Evolutionary conservation across 2,329 filamentous ascomycete genomes (phyloP), one percentile per base, ranked within the genome.

Genomic region (Thelonectria blattea): DNA sequence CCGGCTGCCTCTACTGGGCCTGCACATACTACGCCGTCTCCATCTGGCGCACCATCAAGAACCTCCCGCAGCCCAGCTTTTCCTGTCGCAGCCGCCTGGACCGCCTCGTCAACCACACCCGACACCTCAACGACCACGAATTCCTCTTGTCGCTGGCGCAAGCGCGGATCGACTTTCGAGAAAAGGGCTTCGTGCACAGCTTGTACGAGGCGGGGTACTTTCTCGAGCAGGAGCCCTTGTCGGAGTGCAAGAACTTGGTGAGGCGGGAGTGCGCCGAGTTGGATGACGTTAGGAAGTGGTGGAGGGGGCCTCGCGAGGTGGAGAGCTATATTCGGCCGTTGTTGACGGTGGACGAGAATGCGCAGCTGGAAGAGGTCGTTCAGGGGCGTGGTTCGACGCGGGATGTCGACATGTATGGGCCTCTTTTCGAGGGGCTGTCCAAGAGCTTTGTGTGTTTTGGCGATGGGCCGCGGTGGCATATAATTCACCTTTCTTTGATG

Each of bases 391-490:
- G 68, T 0, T 57, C 66, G 0, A 55, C 56, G 7, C 46, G 43
- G n/a, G 41, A 55, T 2, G 7, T 66, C 22, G 24, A 11, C 20
- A 64, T 51, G 46, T 71, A 63, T 18, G 57, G 55, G 15, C 59
- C 61, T 1, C 39, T 70, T 42, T 58, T 70, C 3, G 62, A 70
- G 24, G 50, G 58, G 24, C 43, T 70, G 37, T 52, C 68, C 45
- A 18, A 60, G 5, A 66, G 61, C 8, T 69, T 68, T 49, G 69
- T 71, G 24, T 71, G 70, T 34, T 72, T 72, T 54, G 53, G 64
- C 1, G 64, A 62, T 12, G 62, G 60, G 2, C 62, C 62, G 3
- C 41, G 60, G 17, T 64, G 62, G 60, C 62, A 62, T 14, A 24
- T 64, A 1, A 34, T 62, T 9, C 39, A 62, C 14, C 27, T 62